These are phyloP conservation scores for Coniosporium tulheliwenetii DNA, from an alignment of 2,329 filamentous ascomycete species.

Conservation along the genomic window DNA sequence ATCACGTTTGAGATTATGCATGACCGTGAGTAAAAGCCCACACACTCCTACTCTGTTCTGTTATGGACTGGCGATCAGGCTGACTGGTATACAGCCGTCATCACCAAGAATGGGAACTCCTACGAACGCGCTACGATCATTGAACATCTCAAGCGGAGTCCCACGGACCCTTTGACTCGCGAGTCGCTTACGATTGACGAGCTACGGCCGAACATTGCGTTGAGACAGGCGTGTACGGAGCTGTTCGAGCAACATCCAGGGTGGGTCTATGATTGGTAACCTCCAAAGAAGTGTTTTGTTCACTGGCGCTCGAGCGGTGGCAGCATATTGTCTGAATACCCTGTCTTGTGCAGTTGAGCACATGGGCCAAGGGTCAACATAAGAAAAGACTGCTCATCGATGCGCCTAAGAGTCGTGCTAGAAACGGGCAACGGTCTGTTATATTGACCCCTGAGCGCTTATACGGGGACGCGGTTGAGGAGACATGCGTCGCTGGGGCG, in stretches of 20 bases:
- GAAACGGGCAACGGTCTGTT: too few species aligned
- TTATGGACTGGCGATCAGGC: background rate
- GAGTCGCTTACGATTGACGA: conserved; percentile 55
- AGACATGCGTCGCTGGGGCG: too few species aligned
- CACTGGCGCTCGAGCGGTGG: too few species aligned
- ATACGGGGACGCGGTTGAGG: too few species aligned
- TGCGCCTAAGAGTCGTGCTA: too few species aligned
- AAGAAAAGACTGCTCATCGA: too few species aligned
- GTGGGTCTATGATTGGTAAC: conserved; percentile 81
- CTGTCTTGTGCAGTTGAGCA: too few species aligned
- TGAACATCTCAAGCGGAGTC: conserved; percentile 64
- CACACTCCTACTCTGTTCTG: conserved; percentile 1
- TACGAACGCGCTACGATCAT: conserved; percentile 79
- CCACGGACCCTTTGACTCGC: conserved; percentile 70
- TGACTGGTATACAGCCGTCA: conserved; percentile 26
- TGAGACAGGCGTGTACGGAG: conserved; percentile 71
- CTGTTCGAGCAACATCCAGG: conserved; percentile 68
- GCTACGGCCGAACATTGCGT: conserved; percentile 62
- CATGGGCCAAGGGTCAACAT: too few species aligned
- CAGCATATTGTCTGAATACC: too few species aligned
- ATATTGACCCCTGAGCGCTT: too few species aligned
- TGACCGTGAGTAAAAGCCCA: conserved; percentile 31
- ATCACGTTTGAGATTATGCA: conserved; percentile 62
- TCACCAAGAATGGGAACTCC: conserved; percentile 71
- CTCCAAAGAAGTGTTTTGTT: too few species aligned